Base-by-base conservation (phyloP, 192 early-diverging fungal genomes). In the Ambispora gerdemannii region DNA sequence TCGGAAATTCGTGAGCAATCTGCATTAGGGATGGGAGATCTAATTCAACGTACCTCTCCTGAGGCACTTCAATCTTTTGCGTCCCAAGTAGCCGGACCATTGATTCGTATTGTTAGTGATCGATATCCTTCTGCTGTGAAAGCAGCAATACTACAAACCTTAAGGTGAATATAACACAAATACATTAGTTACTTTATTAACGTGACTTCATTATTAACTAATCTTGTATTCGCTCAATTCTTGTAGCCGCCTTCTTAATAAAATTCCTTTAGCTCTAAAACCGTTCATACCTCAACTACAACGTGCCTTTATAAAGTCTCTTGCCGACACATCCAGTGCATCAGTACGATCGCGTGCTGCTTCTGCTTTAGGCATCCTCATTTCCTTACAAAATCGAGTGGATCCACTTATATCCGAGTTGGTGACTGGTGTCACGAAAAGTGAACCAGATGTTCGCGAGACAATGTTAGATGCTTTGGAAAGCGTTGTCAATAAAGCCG, bases 211-310 rank as follows among this genome's bases (percentile, higher is more conserved):
- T n/a, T n/a, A n/a, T n/a, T n/a, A n/a, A n/a, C n/a, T n/a, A n/a
- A n/a, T n/a, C n/a, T n/a, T n/a, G n/a, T n/a, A n/a, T n/a, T 63
- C 76, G 59, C 34, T 55, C n/a, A 25, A 35, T 67, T n/a, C n/a
- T n/a, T 30, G 35, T 35, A 89, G 86, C 49, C 67, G 87, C 49
- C 78, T 98, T 6, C 81, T 99, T 62, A 74, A 74, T 30, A 95
- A 94, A 76, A 91, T 97, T 6, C 90, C 96, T 25, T 79, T 90
- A 27, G 86, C 92, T 71, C 83, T 98, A 66, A 96, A 95, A 58
- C 94, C 96, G 25, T 99, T 99, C 89, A 80, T 99, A 60, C 97
- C 97, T 32, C 97, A 99, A 83, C 88, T 98, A 38, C 95, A 98
- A 80, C 90, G 97, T 59, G 96, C 96, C 1, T 98, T 99, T 73